Conservation (phyloP, 495 filamentous ascomycete species). For the Acidiella bohemica region DNA sequence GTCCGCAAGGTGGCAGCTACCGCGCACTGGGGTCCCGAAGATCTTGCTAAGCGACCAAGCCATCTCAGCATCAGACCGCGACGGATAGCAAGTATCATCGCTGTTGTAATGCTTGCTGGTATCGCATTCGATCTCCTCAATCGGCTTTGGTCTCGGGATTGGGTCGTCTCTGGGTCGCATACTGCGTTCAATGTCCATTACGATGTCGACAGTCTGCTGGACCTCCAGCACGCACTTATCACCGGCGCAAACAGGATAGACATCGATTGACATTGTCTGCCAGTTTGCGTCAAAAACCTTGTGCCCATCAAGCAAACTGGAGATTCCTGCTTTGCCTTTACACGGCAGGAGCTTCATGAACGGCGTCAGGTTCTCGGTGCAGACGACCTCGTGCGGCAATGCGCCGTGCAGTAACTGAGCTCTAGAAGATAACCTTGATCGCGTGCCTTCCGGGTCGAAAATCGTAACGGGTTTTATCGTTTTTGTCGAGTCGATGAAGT, state of each 20-base stretch:
- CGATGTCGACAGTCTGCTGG: conserved; percentile 95
- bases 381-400: conserved; percentile 88
- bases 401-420: conserved; percentile 76
- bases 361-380: conserved; percentile 94
- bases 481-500: conserved; percentile 91
- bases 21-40: conserved; percentile 70
- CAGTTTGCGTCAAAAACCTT: conserved; percentile 95
- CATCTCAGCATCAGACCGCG: conserved; percentile 51
- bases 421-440: conserved; percentile 40
- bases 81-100: conserved; percentile 71
- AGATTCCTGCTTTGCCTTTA: conserved; percentile 95
- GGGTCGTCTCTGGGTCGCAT: conserved; percentile 83
- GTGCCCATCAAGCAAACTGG: conserved; percentile 83
- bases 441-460: conserved; percentile 68
- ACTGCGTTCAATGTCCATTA: conserved; percentile 82
- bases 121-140: conserved; percentile 72
- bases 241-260: conserved; percentile 57
- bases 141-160: conserved; percentile 68
- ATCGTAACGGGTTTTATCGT: conserved; percentile 82
- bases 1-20: conserved; percentile 64
- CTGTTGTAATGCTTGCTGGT: conserved; percentile 64
- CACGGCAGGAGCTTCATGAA: conserved; percentile 92
- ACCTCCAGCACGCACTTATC: conserved; percentile 70
- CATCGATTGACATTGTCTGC: conserved; percentile 97
- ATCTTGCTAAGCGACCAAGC: conserved; percentile 73